Evolutionary conservation across 2,329 filamentous ascomycete species (phyloP).

Genomic region (Exophiala bonariae): DNA sequence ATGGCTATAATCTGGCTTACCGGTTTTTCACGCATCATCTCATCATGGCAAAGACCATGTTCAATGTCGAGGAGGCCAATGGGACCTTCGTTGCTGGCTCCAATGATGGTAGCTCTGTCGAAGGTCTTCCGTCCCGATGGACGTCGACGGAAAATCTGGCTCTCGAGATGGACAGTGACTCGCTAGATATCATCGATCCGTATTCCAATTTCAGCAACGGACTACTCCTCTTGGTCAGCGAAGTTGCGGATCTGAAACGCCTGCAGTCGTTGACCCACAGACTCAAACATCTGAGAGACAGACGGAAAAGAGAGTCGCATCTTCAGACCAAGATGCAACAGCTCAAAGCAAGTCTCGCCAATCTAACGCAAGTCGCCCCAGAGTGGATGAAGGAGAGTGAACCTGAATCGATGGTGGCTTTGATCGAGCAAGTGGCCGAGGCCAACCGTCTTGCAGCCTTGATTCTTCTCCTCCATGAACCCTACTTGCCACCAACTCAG

Average conservation of each 20-base stretch:
- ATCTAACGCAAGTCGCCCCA: not conserved
- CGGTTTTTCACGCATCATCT: not conserved
- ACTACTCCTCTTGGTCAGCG: not conserved
- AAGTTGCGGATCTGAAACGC: not conserved
- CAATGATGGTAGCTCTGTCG: not conserved
- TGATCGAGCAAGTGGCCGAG: not conserved
- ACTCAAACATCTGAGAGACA: not conserved
- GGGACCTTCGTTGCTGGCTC: not conserved
- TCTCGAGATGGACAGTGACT: not conserved
- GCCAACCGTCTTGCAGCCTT: not conserved
- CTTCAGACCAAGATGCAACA: not conserved
- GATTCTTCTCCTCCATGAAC: not conserved
- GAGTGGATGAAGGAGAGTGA: not conserved
- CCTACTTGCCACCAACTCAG: not conserved
- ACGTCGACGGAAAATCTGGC: not conserved
- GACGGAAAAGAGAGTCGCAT: not conserved
- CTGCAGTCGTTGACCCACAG: not conserved
- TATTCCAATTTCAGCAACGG: not conserved
- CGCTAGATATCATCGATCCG: not conserved
- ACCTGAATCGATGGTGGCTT: not conserved
- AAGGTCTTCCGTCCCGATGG: not conserved
- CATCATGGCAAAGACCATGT: not conserved
- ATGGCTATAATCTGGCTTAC: not conserved
- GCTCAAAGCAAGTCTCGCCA: not conserved
- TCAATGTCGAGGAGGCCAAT: not conserved